Base-by-base conservation (phyloP, 1,139 yeast species). In the Schwanniomyces etchellsii region DNA sequence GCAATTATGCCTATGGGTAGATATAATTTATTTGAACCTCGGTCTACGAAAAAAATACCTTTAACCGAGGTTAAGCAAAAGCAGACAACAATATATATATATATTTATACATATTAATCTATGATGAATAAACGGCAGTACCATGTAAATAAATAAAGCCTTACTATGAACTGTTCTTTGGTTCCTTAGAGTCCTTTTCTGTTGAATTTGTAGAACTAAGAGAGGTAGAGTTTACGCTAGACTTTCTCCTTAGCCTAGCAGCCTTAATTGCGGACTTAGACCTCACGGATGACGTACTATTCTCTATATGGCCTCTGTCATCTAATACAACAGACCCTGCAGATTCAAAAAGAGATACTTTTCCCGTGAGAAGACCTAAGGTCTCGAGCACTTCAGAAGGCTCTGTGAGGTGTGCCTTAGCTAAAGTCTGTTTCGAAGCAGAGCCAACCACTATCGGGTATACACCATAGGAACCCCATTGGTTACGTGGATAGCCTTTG, bases 361-460 rank as follows among this genome's bases (percentile, higher is more conserved):
- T 75, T 7, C 93, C 95, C 4, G 85, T 74, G 34, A 88, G 62
- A 33, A 82, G 63, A 1, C 94, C 95, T 42, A 91, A 61, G 1
- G 95, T 83, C 36, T 86, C 95, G 38, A 89, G 58, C 1, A 89
- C 96, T 44, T 84, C 88, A 16, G 73, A 64, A 3, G 97, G 96
- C 50, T 86, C 95, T 31, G 81, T 72, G 48, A 91, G 66, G 54
- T 91, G 96, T 30, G 95, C 78, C 25, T 84, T 80, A 0, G 98
- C 98, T 20, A 80, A 73, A 0, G 98, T 91, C 44, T 77, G 70
- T 52, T 89, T 89, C 14, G 88, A 79, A 1, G 96, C 94, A 3
- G 97, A 95, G 0, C 98, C 99, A 27, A 91, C 95, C 13, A 95
- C 85, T 20, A 86, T 91, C 0, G 97, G 89, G 51, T 80, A 89